Evolutionary conservation across 2,329 filamentous ascomycete species (phyloP).

Genomic region (Alternaria rosae): DNA sequence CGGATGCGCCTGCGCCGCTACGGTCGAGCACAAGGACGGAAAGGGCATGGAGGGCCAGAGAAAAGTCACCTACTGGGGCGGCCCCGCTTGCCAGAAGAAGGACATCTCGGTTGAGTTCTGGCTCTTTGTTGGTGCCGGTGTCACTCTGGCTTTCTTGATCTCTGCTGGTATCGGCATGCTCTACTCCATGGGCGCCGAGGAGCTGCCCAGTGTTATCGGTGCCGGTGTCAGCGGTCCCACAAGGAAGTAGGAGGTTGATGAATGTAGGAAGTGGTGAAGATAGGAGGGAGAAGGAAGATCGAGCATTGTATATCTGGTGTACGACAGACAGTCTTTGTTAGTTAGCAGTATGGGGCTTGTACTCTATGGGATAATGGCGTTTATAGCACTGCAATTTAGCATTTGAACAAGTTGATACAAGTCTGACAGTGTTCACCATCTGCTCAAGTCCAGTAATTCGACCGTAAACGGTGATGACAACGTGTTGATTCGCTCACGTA

Average conservation of each 20-base stretch:
- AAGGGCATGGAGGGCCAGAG: constrained; percentile 55
- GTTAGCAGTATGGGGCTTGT: constrained; percentile 26
- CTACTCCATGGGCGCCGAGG: constrained; percentile 83
- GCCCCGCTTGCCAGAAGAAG: constrained; percentile 86
- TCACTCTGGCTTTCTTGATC: constrained; percentile 73
- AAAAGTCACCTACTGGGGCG: constrained; percentile 80
- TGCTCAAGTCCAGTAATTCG: background rate
- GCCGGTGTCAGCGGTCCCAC: constrained; percentile 80
- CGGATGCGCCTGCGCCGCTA: constrained; percentile 75
- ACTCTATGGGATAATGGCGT: constrained; percentile 40
- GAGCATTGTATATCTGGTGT: constrained; percentile 43
- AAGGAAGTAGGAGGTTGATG: constrained; percentile 44
- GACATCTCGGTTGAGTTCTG: constrained; percentile 91
- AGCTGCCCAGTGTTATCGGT: constrained; percentile 92
- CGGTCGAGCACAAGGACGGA: constrained; percentile 58
- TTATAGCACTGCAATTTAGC: constrained; percentile 42
- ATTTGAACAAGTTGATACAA: constrained; percentile 17
- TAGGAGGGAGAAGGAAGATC: background rate
- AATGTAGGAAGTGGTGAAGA: constrained; percentile 25
- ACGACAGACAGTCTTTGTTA: constrained; percentile 27
- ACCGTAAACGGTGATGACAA: background rate
- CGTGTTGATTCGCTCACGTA: constrained; percentile 1
- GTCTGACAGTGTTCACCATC: background rate
- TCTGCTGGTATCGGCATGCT: constrained; percentile 78
- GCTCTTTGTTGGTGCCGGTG: constrained; percentile 77